A percentile compares a stretch with the other conserved stretches of the same genome.
These are phyloP conservation scores for Baorangia bicolor DNA, from an alignment of 768 basidiomycete genomes.

Conservation along the genomic window DNA sequence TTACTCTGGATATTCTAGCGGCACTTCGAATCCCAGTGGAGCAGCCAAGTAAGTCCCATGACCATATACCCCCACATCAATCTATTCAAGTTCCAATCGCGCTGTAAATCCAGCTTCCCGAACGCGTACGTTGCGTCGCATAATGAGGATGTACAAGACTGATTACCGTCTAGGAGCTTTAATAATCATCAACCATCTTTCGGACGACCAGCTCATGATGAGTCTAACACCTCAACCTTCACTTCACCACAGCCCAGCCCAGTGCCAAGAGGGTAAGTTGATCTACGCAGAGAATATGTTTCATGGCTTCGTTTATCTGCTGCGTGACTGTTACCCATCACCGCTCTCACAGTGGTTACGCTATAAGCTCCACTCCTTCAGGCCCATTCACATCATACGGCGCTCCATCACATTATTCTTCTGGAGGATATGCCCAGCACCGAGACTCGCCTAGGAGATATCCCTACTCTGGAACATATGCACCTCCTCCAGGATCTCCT, in stretches of 20 bases:
- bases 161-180: neutral
- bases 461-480: conserved; percentile 12
- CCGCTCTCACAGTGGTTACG: conserved; percentile 37
- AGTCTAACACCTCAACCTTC: neutral
- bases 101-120: conserved; percentile 8
- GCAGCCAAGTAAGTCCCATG: conserved; percentile 14
- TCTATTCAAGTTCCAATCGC: neutral
- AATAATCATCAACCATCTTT: neutral
- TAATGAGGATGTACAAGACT: neutral
- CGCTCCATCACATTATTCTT: conserved; percentile 2
- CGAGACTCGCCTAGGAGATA: conserved; percentile 5
- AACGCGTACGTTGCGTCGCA: conserved; percentile 13
- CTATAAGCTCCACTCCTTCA: conserved; percentile 9
- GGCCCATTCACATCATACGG: conserved; percentile 2
- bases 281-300: neutral
- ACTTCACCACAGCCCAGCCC: neutral
- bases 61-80: neutral
- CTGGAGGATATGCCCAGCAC: conserved; percentile 25
- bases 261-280: conserved; percentile 14
- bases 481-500: conserved; percentile 19
- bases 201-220: neutral
- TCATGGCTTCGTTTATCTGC: neutral
- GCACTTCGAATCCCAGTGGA: neutral
- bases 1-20: conserved; percentile 8
- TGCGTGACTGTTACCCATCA: conserved; percentile 37